Percentiles rank a stretch among this genome's conserved stretches.
Evolutionary conservation across 2,329 filamentous ascomycete genomes (phyloP).

Genomic region (Byssothecium circinans): DNA sequence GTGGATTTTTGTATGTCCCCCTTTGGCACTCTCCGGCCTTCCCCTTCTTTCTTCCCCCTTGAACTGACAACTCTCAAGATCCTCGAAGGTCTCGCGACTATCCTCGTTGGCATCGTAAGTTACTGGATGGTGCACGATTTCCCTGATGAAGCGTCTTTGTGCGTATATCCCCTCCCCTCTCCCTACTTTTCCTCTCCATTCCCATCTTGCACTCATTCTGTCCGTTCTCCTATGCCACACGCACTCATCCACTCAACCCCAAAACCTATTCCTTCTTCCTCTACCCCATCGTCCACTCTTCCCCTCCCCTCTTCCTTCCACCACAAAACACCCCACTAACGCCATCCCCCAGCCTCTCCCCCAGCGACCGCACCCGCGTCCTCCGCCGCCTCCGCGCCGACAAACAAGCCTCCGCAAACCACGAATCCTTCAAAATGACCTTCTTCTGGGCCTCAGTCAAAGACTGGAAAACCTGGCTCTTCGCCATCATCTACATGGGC

Average conservation of each 20-base stretch:
- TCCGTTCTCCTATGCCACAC: too few species aligned
- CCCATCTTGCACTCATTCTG: too few species aligned
- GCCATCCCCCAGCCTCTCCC: conserved; percentile 50
- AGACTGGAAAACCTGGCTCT: conserved; percentile 83
- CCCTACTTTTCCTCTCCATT: too few species aligned
- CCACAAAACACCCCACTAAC: background rate
- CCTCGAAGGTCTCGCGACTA: conserved; percentile 69
- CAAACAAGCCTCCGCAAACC: conserved; percentile 71
- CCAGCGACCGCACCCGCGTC: conserved; percentile 70
- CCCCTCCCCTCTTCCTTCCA: background rate
- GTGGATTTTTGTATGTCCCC: conserved; percentile 48
- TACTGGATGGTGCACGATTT: conserved; percentile 82
- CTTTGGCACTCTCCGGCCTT: background rate
- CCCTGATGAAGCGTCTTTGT: conserved; percentile 72
- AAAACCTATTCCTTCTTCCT: too few species aligned
- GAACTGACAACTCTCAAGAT: conserved; percentile 37
- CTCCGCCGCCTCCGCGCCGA: conserved; percentile 70
- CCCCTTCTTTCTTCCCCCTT: background rate
- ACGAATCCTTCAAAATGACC: conserved; percentile 72
- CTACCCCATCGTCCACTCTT: background rate
- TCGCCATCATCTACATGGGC: conserved; percentile 78
- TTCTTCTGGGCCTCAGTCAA: conserved; percentile 73
- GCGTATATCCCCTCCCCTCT: background rate
- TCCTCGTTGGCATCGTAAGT: conserved; percentile 62
- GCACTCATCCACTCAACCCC: too few species aligned